phyloP scores from a whole-genome alignment of 2,329 filamentous ascomycete genomes.

The Botrytis sinoallii region DNA sequence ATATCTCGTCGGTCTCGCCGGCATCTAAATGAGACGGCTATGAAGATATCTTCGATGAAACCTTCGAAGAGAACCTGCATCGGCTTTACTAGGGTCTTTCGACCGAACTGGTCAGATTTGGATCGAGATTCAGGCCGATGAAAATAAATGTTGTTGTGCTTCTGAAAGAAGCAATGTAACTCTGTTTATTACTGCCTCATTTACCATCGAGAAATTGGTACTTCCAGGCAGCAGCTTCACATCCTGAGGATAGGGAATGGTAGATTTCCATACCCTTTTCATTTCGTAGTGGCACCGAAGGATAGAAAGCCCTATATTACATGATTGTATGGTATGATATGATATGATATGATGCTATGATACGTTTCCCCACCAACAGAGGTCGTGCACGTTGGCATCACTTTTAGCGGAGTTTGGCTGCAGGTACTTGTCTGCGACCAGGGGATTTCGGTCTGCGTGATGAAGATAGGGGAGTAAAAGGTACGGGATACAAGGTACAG shows the following conservation, averaged over 20 bases:
- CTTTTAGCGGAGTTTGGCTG: constrained; percentile 3
- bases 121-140: not conserved
- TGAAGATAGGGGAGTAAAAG: not conserved
- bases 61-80: not conserved
- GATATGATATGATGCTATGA: not conserved
- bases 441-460: not conserved
- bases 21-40: not conserved
- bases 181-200: not conserved
- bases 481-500: not conserved
- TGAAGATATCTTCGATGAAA: not conserved
- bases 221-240: not conserved
- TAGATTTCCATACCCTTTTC: not conserved
- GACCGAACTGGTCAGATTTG: not conserved
- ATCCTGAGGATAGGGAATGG: not conserved
- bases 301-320: constrained; percentile 5
- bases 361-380: constrained; percentile 1
- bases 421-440: constrained; percentile 5
- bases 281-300: not conserved
- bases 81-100: not conserved
- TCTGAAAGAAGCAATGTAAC: not conserved
- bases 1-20: not conserved
- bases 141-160: not conserved
- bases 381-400: constrained; percentile 6
- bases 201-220: not conserved
- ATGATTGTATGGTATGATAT: not conserved